Base-by-base conservation (phyloP, 2,329 filamentous ascomycete species). In the Ceratocystis destructans region DNA sequence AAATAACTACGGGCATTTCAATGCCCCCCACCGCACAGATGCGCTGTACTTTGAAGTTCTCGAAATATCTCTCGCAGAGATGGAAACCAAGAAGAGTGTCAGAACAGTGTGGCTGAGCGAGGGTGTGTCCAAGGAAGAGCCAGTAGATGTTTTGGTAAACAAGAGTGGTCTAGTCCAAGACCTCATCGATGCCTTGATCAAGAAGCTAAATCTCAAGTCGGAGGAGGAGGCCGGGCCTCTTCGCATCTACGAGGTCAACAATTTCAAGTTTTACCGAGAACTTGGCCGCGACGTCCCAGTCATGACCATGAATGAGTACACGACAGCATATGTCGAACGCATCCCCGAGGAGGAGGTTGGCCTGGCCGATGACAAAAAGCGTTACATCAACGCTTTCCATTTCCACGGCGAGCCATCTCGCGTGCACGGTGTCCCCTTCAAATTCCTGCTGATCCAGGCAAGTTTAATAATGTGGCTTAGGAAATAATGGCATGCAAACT, bases 11-110 rank as follows among this genome's bases (percentile, higher is more conserved):
- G 71, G 74, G 17, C 88, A 90, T 70, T 82, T 87, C 63, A 88
- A 86, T 70, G 82, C 83, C 66, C 85, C 82, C 41, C 88, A 91
- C 72, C 83, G 86, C 65, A 77, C 82, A 22, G 93, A 97, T 75
- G 84, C 87, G 0, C 79, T 99, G 64, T 97, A 87, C 75, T 99
- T 92, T 73, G 94, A 99, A 74, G 84, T 97, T 33, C 78, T 99
- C 50, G 94, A 99, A 69, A 96, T 96, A 79, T 96, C 90, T 72
- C 77, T 99, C 61, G 88, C 89, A 28, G 95, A 99, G 75, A 81
- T 96, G 55, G 94, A 99, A 73, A 94, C 89, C 66, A 94, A 96
- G 79, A 96, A 95, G 79, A 84, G 79, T 67, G 78, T 97, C 69
- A 93, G 89, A 74, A 77, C 99, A 61, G 89, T 81, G 1, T 93